Conservation (phyloP, 192 early-diverging fungal species). For the Rhizophagus prolifer region DNA sequence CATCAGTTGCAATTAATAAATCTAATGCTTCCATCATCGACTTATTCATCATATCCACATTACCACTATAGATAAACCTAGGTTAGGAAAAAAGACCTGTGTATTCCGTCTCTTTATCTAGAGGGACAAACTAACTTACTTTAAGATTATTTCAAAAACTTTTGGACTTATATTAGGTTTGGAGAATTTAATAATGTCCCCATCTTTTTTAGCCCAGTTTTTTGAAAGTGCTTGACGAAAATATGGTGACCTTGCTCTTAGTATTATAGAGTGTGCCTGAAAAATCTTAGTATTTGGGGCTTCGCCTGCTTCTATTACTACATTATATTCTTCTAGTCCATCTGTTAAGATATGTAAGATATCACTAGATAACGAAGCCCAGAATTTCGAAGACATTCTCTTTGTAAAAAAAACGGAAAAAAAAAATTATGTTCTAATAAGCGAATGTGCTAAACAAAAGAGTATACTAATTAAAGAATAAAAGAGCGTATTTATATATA, state of each 20-base stretch:
- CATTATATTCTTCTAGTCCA: constrained; percentile 14
- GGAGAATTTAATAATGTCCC: neutral
- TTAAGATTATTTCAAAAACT: constrained; percentile 22
- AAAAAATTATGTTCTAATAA: too few species aligned
- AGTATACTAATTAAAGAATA: too few species aligned
- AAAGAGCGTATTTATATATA: too few species aligned
- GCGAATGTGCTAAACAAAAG: too few species aligned
- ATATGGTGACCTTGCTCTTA: constrained; percentile 24
- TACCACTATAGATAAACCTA: constrained; percentile 25
- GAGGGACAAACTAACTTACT: neutral
- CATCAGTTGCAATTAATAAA: constrained; percentile 19
- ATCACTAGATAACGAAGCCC: neutral
- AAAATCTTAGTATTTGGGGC: constrained; percentile 18
- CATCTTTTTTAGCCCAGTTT: constrained; percentile 22
- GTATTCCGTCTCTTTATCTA: neutral
- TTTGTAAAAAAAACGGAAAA: too few species aligned
- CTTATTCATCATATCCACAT: neutral
- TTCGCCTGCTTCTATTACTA: constrained; percentile 27
- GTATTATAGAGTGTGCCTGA: constrained; percentile 22
- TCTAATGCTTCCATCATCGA: neutral
- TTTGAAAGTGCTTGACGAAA: constrained; percentile 13
- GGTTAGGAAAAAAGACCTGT: neutral
- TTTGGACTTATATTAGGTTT: constrained; percentile 27
- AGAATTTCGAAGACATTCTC: constrained; percentile 12
- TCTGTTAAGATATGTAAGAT: neutral